A percentile compares a stretch with the other conserved stretches of the same genome.
These are phyloP conservation scores for Articulospora tetracladia DNA, from an alignment of 495 filamentous ascomycete genomes.

Conservation along the genomic window DNA sequence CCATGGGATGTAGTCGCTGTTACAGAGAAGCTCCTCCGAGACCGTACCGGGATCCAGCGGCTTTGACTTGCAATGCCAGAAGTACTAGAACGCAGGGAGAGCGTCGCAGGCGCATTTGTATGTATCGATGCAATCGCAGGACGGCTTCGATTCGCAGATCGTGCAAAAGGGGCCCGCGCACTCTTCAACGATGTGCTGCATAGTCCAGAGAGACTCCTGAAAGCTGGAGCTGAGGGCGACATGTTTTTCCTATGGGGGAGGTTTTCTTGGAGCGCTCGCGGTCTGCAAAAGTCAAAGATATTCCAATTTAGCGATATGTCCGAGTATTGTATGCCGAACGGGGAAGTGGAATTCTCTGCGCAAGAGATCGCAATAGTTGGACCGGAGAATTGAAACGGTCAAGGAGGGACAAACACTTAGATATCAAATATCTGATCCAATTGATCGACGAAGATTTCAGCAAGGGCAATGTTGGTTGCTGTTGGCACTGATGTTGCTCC, in stretches of 20 bases:
- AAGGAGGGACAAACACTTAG: neutral
- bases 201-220: neutral
- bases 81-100: too few relatives aligned
- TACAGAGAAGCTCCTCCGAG: constrained; percentile 51
- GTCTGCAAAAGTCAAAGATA: neutral
- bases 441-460: neutral
- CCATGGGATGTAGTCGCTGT: constrained; percentile 62
- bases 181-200: neutral
- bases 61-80: too few relatives aligned
- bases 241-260: neutral
- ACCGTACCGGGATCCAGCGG: too few relatives aligned
- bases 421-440: neutral
- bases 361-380: neutral
- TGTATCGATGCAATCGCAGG: neutral
- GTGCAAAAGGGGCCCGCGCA: neutral
- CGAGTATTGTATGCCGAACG: neutral
- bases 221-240: neutral
- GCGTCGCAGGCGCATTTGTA: neutral
- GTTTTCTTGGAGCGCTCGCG: too few relatives aligned
- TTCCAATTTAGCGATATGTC: neutral
- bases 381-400: too few relatives aligned
- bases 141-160: neutral
- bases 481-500: neutral
- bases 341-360: neutral
- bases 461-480: neutral